Evolutionary conservation across 305 asterid genomes (phyloP), one percentile per base, ranked within the genome.

Genomic region (Solanum chacoense): DNA sequence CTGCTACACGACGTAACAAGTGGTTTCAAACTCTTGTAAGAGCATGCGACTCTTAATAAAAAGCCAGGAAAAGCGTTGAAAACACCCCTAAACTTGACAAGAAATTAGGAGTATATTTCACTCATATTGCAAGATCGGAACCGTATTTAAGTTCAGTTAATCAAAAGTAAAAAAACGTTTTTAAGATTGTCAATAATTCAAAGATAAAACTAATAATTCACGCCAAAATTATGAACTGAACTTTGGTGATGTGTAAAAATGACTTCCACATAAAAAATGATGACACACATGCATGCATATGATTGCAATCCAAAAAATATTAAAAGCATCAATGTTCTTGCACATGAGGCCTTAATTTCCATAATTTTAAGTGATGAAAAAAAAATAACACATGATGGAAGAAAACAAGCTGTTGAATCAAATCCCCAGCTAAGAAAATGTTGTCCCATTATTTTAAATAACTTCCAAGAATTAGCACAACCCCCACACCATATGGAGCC

Each of bases 391-490:
- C 91, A 87, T 85, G 81, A 88, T 74, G 71, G 84, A 91, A 87
- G 89, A 87, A 88, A 90, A 88, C 67, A 74, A 88, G 78, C n/a
- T 84, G 87, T 86, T 87, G 69, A 91, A 90, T 88, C 90, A 88
- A 91, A 91, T 89, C 86, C 92, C 91, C 92, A 90, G 91, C 93
- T 90, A 88, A 89, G 90, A 87, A 89, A 90, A 91, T 88, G 91
- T 87, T 91, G 94, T 90, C 92, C 88, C 89, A 71, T 87, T 90
- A 71, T 84, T 87, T 69, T 29, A 22, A 31, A 89, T 63, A 72
- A 65, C 88, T 85, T 90, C 93, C 92, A 87, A 93, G 89, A 84
- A 77, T 69, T 74, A 83, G 28, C 89, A 26, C 91, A 69, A 0
- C 3, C 73, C 37, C 40, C 89, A 12, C 90, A 71, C 84, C 50